Evolutionary conservation across 73 alveolate species (phyloP).

Genomic region (Uronychia setigera): DNA sequence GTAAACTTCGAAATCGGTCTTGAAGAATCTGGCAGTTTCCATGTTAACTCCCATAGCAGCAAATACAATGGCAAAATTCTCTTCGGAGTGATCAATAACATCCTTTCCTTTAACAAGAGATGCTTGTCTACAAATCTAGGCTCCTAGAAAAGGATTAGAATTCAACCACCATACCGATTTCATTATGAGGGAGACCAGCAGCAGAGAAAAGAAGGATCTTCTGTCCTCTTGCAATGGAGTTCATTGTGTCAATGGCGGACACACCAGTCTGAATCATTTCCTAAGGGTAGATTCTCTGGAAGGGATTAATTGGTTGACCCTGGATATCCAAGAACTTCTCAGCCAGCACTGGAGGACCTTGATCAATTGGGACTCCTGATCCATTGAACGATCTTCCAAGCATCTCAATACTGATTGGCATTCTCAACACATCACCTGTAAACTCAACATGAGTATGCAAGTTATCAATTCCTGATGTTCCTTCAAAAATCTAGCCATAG

Average conservation of each 20-base stretch:
- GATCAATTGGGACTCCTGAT: constrained; percentile 99
- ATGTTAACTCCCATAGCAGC: constrained; percentile 99
- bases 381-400: constrained; percentile 99
- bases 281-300: constrained; percentile 94
- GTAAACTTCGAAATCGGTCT: constrained; percentile 99
- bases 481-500: constrained; percentile 96
- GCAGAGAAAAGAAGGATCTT: constrained; percentile 99
- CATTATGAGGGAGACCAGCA: constrained; percentile 99
- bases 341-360: constrained; percentile 99
- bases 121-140: constrained; percentile 99
- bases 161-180: constrained; percentile 82
- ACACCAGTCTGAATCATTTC: constrained; percentile 99
- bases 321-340: constrained; percentile 98
- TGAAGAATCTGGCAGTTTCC: constrained; percentile 99
- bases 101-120: constrained; percentile 99
- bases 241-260: constrained; percentile 99
- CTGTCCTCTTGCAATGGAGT: constrained; percentile 99
- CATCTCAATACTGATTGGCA: constrained; percentile 99
- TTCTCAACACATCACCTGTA: constrained; percentile 97
- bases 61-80: constrained; percentile 99
- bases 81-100: constrained; percentile 97
- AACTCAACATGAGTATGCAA: constrained; percentile 96
- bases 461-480: constrained; percentile 99
- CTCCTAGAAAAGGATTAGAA: constrained; percentile 34
- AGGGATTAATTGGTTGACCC: constrained; percentile 99